phyloP scores from a whole-genome alignment of 345 rosid genomes.

The Gossypium raimondii region DNA sequence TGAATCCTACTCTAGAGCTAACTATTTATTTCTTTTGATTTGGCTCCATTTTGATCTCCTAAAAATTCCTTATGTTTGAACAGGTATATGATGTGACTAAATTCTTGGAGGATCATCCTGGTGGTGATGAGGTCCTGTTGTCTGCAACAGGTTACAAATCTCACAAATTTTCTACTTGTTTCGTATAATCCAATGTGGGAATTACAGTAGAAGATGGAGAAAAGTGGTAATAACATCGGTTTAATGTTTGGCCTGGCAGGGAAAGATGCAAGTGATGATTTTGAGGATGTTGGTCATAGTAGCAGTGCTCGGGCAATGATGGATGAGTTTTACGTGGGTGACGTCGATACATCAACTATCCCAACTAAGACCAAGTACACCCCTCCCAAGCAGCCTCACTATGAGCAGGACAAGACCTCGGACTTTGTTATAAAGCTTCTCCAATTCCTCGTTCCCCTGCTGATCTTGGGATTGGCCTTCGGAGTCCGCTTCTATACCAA shows the following conservation, averaged over 20 bases:
- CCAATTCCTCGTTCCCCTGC: conserved; percentile 86
- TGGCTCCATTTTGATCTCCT: not conserved
- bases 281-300: conserved; percentile 95
- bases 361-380: conserved; percentile 50
- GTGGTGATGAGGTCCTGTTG: conserved; percentile 74
- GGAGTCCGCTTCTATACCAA: conserved; percentile 76
- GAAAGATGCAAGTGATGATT: conserved; percentile 91
- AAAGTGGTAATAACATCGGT: not conserved
- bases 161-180: not conserved
- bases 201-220: not conserved
- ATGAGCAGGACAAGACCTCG: conserved; percentile 72
- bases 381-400: conserved; percentile 63
- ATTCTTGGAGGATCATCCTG: conserved; percentile 81
- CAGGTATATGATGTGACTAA: conserved; percentile 74
- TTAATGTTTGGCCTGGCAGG: conserved; percentile 35
- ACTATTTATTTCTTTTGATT: conserved; percentile 4
- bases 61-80: conserved; percentile 10
- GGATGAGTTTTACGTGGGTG: conserved; percentile 75
- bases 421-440: conserved; percentile 69
- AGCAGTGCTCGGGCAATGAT: conserved; percentile 74
- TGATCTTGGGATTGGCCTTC: conserved; percentile 86
- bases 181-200: not conserved
- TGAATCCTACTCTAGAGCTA: not conserved
- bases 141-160: conserved; percentile 47
- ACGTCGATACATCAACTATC: conserved; percentile 59